Percentiles rank a stretch among this genome's conserved stretches.
phyloP scores from a whole-genome alignment of 192 early-diverging fungal genomes.

The Obelidium mucronatum region DNA sequence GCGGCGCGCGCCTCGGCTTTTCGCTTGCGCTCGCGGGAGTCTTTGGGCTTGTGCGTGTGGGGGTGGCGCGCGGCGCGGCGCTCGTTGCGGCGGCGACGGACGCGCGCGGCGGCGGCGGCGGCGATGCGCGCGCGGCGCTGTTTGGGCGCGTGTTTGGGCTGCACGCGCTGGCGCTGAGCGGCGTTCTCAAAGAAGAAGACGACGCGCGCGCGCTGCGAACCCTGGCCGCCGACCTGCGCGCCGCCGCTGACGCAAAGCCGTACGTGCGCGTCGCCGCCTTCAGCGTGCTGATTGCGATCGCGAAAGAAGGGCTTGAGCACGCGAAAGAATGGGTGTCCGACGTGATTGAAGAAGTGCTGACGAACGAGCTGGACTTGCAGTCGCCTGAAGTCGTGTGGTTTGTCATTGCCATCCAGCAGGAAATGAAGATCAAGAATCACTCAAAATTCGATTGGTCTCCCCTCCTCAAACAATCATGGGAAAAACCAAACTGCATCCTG shows the following conservation, averaged over 20 bases:
- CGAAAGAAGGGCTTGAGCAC: not conserved
- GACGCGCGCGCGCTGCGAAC: slow-evolving; percentile 70
- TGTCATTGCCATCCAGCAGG: slow-evolving; percentile 45
- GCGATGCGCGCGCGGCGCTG: slow-evolving; percentile 89
- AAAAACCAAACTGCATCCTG: slow-evolving; percentile 12
- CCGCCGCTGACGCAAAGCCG: slow-evolving; percentile 74
- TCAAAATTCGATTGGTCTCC: slow-evolving; percentile 34
- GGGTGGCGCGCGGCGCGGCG: not conserved
- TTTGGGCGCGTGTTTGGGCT: slow-evolving; percentile 94
- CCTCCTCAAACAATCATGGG: slow-evolving; percentile 32
- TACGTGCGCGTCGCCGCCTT: slow-evolving; percentile 85
- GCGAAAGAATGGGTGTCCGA: not conserved
- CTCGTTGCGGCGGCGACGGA: slow-evolving; percentile 74
- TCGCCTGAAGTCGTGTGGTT: slow-evolving; percentile 60
- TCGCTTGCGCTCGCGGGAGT: slow-evolving; percentile 91
- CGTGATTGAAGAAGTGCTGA: slow-evolving; percentile 18
- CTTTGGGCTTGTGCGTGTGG: slow-evolving; percentile 44
- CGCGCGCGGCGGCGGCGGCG: slow-evolving; percentile 28
- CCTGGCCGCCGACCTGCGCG: slow-evolving; percentile 66
- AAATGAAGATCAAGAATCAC: too few species aligned
- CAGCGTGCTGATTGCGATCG: slow-evolving; percentile 66
- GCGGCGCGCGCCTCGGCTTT: slow-evolving; percentile 95
- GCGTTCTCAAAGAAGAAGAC: slow-evolving; percentile 71
- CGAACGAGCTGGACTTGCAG: slow-evolving; percentile 27
- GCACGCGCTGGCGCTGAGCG: slow-evolving; percentile 82